Percentiles rank a stretch among this genome's conserved stretches.
Evolutionary conservation across 352 stramenopile species (phyloP).

Genomic region (Aphanomyces invadans): DNA sequence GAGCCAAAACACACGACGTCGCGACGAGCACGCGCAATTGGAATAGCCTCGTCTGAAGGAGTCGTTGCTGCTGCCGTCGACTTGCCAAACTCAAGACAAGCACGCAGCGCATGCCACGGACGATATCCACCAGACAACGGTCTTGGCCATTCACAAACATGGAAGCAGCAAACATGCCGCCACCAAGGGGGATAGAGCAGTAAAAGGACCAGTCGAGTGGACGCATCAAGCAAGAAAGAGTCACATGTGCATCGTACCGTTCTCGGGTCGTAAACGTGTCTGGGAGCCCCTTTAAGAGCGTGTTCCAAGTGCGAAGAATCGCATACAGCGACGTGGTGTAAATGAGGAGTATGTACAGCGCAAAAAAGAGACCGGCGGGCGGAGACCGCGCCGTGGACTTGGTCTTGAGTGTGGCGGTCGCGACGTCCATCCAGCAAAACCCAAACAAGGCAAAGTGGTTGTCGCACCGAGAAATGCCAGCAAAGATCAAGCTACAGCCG

Average conservation of each 20-base stretch:
- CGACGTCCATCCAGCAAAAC: constrained; percentile 67
- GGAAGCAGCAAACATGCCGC: too few relatives aligned
- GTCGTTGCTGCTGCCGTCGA: too few relatives aligned
- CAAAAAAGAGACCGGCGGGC: constrained; percentile 67
- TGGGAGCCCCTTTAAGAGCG: constrained; percentile 58
- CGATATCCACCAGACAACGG: too few relatives aligned
- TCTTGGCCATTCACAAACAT: too few relatives aligned
- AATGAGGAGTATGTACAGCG: constrained; percentile 70
- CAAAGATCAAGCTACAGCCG: constrained; percentile 39
- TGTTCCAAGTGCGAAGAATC: constrained; percentile 71
- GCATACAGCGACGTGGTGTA: constrained; percentile 73
- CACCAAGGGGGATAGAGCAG: too few relatives aligned
- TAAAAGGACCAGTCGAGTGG: too few relatives aligned
- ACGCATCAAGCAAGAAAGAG: too few relatives aligned
- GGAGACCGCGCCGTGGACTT: not conserved
- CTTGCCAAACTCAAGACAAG: too few relatives aligned
- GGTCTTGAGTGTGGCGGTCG: not conserved
- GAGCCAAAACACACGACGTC: not conserved
- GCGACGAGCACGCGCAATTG: too few relatives aligned
- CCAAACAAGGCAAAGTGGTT: constrained; percentile 67
- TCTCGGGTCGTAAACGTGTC: constrained; percentile 70
- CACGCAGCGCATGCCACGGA: too few relatives aligned
- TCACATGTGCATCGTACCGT: too few relatives aligned
- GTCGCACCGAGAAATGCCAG: constrained; percentile 67
- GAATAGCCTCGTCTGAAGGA: too few relatives aligned